Base-by-base conservation (phyloP, 2,329 filamentous ascomycete species). In the Aureobasidium vineae region DNA sequence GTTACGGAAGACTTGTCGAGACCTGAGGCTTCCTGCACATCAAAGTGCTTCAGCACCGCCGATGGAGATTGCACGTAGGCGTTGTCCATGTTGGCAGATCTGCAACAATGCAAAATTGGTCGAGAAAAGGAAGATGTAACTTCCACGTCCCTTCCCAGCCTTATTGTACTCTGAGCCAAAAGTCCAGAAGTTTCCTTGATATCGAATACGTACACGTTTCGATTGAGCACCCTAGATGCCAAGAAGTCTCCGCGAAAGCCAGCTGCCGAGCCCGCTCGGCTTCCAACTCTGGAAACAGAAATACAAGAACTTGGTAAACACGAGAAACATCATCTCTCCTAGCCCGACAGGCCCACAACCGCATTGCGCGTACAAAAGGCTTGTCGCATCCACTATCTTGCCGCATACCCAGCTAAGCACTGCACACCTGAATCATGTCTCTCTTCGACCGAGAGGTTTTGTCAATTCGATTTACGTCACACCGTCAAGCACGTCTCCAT, bases 31-130 rank as follows among this genome's bases (percentile, higher is more conserved):
- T 77, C 75, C 5, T 73, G 69, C 53, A 77, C 75, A 64, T 72
- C 70, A 69, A 77, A 78, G 60, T 77, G 72, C 68, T 71, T 69
- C n/a, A 78, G 72, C 59, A 77, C 75, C 49, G 77, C 73, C 59
- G 74, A 70, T 65, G 73, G 63, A 50, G 74, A 73, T 65, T 73
- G 72, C 49, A 75, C 70, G 65, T 71, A 77, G 33, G 76, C 76
- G 70, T 75, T 73, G 40, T 78, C 76, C 76, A 78, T 78, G 52
- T 61, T 71, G 65, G 56, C 49, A 38, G 31, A 6, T 23, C 23
- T 26, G 36, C 26, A 38, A 33, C 61, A 54, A 45, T 41, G 19
- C 61, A 54, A 64, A 10, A 15, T 50, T 21, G 36, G 43, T 43
- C 56, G 40, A 59, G 56, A 33, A 31, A 33, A 59, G 40, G 56